Conservation (phyloP, 192 early-diverging fungal species). For the Backusella liffmaniae region DNA sequence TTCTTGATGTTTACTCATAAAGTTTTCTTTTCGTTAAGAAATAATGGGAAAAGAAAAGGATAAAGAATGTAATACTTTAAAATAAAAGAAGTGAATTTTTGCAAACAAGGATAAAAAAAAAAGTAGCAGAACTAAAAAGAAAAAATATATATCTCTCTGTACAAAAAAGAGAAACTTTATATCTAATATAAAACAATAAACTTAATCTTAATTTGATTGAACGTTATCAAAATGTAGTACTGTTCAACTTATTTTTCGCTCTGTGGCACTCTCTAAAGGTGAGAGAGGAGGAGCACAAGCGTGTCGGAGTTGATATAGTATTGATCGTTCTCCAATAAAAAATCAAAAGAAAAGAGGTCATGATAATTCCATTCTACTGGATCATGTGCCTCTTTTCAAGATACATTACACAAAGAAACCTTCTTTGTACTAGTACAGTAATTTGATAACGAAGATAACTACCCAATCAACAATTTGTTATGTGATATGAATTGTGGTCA, state of each 20-base stretch:
- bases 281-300: neutral
- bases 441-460: neutral
- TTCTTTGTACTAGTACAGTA: neutral
- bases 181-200: neutral
- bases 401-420: slow-evolving; percentile 25
- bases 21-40: neutral
- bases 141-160: neutral
- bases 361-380: slow-evolving; percentile 34
- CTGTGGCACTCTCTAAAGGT: neutral
- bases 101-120: neutral
- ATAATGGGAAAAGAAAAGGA: neutral
- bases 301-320: neutral
- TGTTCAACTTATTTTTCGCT: neutral
- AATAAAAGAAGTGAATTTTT: neutral
- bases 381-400: slow-evolving; percentile 42
- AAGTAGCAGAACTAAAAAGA: neutral
- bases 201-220: slow-evolving; percentile 1
- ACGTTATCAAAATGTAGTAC: slow-evolving; percentile 2
- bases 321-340: slow-evolving; percentile 37
- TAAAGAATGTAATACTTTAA: neutral
- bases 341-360: slow-evolving; percentile 17
- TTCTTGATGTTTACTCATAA: slow-evolving; percentile 6
- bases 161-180: neutral
- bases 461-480: neutral
- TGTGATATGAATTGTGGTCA: neutral